Base-by-base conservation (phyloP, 2,329 filamentous ascomycete species). In the Fusarium dimerum region DNA sequence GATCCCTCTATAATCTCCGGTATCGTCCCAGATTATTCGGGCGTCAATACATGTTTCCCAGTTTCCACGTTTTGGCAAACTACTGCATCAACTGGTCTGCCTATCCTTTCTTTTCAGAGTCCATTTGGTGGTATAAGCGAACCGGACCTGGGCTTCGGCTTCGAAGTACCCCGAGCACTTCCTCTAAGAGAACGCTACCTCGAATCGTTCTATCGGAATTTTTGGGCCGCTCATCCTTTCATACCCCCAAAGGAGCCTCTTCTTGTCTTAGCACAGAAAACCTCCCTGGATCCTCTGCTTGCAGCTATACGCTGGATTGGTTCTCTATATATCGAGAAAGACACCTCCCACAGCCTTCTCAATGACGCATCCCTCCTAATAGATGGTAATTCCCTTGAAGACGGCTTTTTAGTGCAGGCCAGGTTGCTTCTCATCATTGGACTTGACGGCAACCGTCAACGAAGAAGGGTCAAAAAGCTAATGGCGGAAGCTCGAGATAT, bases 371-470 rank as follows among this genome's bases (percentile, higher is more conserved):
- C 79, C 59, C 73, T 74, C 15, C 70, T 80, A 2, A 68, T 78
- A 6, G 77, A 82, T 59, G 71, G 76, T 1, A 70, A 71, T 3
- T 72, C 73, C 2, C 67, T 74, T 4, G 75, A 76, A 51, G 80
- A 85, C 54, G 82, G 80, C 0, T 89, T 84, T 65, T 74, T 86
- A 5, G 84, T 95, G 1, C 92, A 96, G 73, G 85, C 89, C 2
- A 78, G 93, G 67, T 72, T 95, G 41, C 76, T 96, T 3, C 81
- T 90, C 50, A 80, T 90, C 16, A 85, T 96, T 56, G 86, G 85
- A 0, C 78, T 95, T 5, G 90, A 96, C 67, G 89, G 89, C 5
- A 85, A 82, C 60, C 87, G 87, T 63, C 80, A 92, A 59, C 84
- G 88, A 40, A 80, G 83, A 26, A 83, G 84, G 65, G 87, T 90